These are phyloP conservation scores for Psidium guajava DNA, from an alignment of 345 rosid genomes.

Conservation along the genomic window DNA sequence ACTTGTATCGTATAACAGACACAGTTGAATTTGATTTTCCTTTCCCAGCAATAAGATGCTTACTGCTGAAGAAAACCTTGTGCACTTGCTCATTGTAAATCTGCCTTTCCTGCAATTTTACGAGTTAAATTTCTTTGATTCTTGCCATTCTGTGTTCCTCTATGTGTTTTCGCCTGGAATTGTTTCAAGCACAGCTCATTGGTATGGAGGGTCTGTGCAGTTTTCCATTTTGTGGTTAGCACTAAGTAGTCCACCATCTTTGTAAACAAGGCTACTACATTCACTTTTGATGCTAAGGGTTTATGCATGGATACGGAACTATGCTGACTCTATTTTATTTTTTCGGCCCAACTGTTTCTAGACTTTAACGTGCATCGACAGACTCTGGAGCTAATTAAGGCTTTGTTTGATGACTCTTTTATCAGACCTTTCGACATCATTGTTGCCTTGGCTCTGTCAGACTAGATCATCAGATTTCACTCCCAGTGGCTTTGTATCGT, in stretches of 20 bases:
- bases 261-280: not conserved
- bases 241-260: not conserved
- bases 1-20: not conserved
- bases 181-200: not conserved
- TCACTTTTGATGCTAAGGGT: not conserved
- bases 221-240: not conserved
- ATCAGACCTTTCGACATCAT: not conserved
- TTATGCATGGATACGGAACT: not conserved
- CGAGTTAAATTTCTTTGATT: not conserved
- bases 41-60: not conserved
- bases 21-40: not conserved
- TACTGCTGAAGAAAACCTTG: not conserved
- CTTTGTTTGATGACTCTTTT: not conserved
- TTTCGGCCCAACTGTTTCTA: not conserved
- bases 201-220: not conserved
- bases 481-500: not conserved
- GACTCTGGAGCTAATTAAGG: not conserved
- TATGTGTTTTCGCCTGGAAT: not conserved
- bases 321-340: not conserved
- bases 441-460: not conserved
- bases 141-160: conserved; percentile 40
- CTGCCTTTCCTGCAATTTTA: not conserved
- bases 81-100: not conserved
- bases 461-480: not conserved
- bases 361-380: not conserved